Evolutionary conservation across 352 stramenopile genomes (phyloP), one percentile per base, ranked within the genome.

Genomic region (Globisporangium takayamanum): DNA sequence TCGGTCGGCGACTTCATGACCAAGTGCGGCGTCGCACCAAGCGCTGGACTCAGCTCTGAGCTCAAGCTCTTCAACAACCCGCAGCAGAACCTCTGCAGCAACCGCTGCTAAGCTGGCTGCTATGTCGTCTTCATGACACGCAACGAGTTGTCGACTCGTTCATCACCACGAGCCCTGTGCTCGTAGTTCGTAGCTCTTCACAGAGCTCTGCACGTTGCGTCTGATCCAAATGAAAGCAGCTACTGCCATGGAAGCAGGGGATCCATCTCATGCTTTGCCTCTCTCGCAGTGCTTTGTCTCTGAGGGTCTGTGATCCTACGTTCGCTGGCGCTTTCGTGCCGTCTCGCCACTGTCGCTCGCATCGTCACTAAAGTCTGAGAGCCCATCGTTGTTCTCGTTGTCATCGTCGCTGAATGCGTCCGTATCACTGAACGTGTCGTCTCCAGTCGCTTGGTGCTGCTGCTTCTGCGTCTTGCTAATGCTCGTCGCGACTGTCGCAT

Each of bases 1-100:
- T 52, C 71, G 41, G 71, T 77, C 12, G 76, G 76, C 16, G 73
- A 85, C 62, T 83, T 83, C 30, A 62, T 74, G 39, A 73, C 64
- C 11, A 41, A 68, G 33, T 83, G 76, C 54, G 63, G 55, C 25
- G 59, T 70, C 26, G 68, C 73, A 16, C 70, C 63, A 14, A 68
- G 64, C 12, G 68, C 59, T 2, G 64, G 66, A 12, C 69, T 69
- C 5, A 69, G 62, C 16, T 79, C 71, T 22, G 68, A 72, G 50
- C 62, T 73, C 42, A 69, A 66, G 44, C 53, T 80, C 44, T 85
- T 85, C 20, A 61, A 83, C 57, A 70, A 73, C 52, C 73, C 75
- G 10, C 68, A 74, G 42, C 54, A 60, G 59, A 82, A 78, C 50
- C 64, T 78, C 49, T 80, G 73, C 62, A 44, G 50, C 22, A 42